Evolutionary conservation across 2,329 filamentous ascomycete genomes (phyloP).

Genomic region (Diaporthe capsici): DNA sequence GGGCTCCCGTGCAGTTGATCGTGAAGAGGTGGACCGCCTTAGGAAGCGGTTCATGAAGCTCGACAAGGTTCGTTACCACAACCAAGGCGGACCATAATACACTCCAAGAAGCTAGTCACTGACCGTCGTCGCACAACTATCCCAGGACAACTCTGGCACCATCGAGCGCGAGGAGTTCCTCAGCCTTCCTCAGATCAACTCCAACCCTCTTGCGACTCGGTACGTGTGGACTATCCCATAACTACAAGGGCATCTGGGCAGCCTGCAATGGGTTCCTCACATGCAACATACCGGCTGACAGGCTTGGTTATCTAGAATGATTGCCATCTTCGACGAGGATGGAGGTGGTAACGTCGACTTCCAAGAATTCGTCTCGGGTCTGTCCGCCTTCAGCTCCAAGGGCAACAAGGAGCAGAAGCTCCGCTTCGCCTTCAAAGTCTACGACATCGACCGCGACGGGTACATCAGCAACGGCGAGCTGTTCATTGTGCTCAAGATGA

Average conservation of each 20-base stretch:
- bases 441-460: conserved; percentile 98
- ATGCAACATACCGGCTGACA: not conserved
- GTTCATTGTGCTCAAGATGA: conserved; percentile 99
- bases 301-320: conserved; percentile 76
- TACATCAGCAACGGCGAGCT: conserved; percentile 99
- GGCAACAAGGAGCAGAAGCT: conserved; percentile 99
- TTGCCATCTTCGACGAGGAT: conserved; percentile 99
- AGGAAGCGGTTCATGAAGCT: conserved; percentile 99
- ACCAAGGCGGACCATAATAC: not conserved
- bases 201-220: conserved; percentile 96
- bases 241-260: not conserved
- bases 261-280: not conserved
- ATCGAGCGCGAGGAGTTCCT: conserved; percentile 99
- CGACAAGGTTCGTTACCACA: conserved; percentile 80
- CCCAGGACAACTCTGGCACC: conserved; percentile 94
- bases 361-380: conserved; percentile 96
- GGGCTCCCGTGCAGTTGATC: conserved; percentile 77
- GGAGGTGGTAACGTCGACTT: conserved; percentile 98
- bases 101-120: not conserved
- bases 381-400: conserved; percentile 96
- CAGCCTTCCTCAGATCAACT: conserved; percentile 95
- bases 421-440: conserved; percentile 98
- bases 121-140: not conserved
- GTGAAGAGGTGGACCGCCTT: conserved; percentile 95
- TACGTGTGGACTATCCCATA: conserved; percentile 54